These are phyloP conservation scores for Ganoderma meredithae DNA, from an alignment of 1,284 basidiomycete species.

Conservation along the genomic window DNA sequence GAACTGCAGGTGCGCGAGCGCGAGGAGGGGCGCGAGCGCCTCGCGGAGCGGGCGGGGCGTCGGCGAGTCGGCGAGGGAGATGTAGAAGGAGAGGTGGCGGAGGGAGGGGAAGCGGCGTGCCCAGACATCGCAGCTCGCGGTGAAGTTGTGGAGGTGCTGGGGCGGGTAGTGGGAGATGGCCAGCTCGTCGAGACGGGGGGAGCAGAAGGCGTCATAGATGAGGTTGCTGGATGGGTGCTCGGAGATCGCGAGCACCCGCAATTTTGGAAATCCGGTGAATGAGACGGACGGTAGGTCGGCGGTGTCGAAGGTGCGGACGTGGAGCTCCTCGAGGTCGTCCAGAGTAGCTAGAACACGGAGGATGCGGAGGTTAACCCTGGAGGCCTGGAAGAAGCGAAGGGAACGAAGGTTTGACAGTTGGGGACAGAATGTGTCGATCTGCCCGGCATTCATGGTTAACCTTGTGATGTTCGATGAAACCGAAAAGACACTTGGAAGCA, in stretches of 20 bases:
- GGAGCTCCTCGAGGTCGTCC: background rate
- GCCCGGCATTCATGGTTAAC: background rate
- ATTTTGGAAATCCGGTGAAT: background rate
- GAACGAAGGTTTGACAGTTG: background rate
- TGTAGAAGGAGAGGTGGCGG: background rate
- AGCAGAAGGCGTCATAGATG: constrained; percentile 4
- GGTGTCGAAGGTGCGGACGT: background rate
- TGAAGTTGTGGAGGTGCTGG: background rate
- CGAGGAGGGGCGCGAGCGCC: background rate
- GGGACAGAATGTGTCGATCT: constrained; percentile 4
- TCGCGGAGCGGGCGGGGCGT: background rate
- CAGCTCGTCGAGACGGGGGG: background rate
- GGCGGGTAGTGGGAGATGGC: background rate
- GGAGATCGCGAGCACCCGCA: constrained; percentile 6
- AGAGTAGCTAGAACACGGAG: constrained; percentile 4
- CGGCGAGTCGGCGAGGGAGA: background rate
- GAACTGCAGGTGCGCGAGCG: background rate
- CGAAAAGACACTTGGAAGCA: background rate
- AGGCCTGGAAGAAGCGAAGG: background rate
- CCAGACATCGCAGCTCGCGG: constrained; percentile 5
- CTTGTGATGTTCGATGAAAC: background rate
- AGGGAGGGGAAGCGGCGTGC: constrained; percentile 4
- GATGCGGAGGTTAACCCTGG: background rate
- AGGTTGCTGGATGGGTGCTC: constrained; percentile 9
- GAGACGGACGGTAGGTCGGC: background rate